Percentiles rank a stretch among this genome's conserved stretches.
Evolutionary conservation across 768 basidiomycete species (phyloP).

Genomic region (Lenzites betulinus): DNA sequence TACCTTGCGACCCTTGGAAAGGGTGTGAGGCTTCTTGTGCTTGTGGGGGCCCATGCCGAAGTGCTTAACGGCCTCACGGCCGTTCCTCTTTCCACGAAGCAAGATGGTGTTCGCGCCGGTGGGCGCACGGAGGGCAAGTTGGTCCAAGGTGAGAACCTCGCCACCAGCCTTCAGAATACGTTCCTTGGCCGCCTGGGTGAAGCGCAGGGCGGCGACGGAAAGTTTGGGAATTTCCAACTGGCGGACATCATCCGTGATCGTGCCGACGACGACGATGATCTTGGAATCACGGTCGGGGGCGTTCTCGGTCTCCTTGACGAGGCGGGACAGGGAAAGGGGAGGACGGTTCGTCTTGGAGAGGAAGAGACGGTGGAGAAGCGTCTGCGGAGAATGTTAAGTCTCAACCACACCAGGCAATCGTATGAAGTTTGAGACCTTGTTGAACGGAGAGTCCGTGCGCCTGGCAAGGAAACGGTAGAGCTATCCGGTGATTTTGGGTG

Average conservation of each 20-base stretch:
- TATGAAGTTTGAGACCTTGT: constrained; percentile 62
- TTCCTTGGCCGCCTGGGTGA: constrained; percentile 91
- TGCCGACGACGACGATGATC: constrained; percentile 86
- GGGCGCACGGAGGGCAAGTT: constrained; percentile 92
- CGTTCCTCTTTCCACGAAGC: constrained; percentile 88
- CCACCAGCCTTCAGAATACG: constrained; percentile 96
- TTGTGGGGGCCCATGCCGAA: constrained; percentile 99
- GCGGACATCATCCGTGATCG: constrained; percentile 95
- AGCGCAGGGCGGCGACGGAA: constrained; percentile 90
- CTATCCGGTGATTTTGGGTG: constrained; percentile 42
- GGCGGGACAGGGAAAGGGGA: constrained; percentile 92
- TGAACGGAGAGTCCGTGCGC: constrained; percentile 93
- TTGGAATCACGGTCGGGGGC: constrained; percentile 72
- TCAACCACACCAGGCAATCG: not conserved
- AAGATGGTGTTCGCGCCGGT: constrained; percentile 95
- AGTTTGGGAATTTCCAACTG: constrained; percentile 85
- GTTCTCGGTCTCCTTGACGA: constrained; percentile 77
- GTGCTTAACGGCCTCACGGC: constrained; percentile 95
- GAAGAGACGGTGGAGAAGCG: constrained; percentile 94
- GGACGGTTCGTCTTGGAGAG: constrained; percentile 97
- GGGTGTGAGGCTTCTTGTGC: constrained; percentile 97
- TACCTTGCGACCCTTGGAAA: constrained; percentile 95
- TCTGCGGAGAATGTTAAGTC: constrained; percentile 44
- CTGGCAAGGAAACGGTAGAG: constrained; percentile 99
- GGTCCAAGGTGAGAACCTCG: constrained; percentile 93